phyloP scores from a whole-genome alignment of 768 basidiomycete genomes.

The Suillus placidus region DNA sequence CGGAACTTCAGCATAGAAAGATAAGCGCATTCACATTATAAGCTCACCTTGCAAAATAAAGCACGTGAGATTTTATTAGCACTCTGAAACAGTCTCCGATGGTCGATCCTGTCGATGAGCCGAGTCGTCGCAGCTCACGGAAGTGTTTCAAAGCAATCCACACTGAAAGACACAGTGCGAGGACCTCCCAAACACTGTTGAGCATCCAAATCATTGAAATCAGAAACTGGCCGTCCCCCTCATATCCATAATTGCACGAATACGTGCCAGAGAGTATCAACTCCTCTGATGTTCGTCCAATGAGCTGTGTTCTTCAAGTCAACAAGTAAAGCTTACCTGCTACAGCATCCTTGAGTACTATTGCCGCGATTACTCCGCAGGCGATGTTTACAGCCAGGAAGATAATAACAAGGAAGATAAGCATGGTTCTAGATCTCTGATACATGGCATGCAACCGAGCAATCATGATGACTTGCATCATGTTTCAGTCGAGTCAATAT shows the following conservation, averaged over 20 bases:
- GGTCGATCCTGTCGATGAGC: background rate
- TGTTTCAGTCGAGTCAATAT: background rate
- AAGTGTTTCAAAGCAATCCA: background rate
- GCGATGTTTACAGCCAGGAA: background rate
- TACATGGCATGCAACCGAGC: background rate
- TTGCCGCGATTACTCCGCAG: background rate
- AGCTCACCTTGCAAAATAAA: too few relatives aligned
- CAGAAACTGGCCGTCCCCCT: background rate
- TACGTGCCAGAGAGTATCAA: background rate
- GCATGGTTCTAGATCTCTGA: background rate
- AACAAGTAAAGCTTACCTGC: background rate
- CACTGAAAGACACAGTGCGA: too few relatives aligned
- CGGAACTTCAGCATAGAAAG: too few relatives aligned
- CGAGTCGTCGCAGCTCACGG: background rate
- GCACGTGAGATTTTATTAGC: background rate
- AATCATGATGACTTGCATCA: background rate
- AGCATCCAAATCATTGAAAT: too few relatives aligned
- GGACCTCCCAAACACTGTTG: too few relatives aligned
- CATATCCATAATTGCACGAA: background rate
- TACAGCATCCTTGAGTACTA: background rate
- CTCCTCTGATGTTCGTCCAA: background rate
- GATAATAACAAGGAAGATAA: too few relatives aligned
- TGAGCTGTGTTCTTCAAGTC: background rate
- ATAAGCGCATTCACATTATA: too few relatives aligned
- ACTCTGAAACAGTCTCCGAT: background rate